A percentile compares a stretch with the other conserved stretches of the same genome.
Conservation (phyloP, 345 rosid species). For the Brassica cretica region DNA sequence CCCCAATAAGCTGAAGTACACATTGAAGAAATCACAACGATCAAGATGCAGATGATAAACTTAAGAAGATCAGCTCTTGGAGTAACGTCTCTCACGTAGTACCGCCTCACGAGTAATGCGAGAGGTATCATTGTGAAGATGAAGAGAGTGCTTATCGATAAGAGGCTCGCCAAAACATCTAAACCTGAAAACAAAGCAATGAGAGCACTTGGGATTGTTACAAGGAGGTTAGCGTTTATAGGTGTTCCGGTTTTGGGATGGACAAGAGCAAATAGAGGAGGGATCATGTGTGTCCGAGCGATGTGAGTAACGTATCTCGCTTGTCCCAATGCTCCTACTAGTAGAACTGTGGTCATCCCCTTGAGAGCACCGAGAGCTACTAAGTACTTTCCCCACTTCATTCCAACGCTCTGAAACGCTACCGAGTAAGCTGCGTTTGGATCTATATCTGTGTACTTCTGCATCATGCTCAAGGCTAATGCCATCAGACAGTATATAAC, state of each 20-base stretch:
- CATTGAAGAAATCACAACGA: conserved; percentile 49
- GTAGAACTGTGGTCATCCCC: conserved; percentile 66
- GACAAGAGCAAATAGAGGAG: conserved; percentile 54
- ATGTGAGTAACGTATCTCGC: conserved; percentile 70
- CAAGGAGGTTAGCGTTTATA: conserved; percentile 51
- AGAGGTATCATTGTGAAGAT: conserved; percentile 58
- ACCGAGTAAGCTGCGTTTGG: conserved; percentile 58
- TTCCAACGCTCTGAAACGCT: conserved; percentile 56
- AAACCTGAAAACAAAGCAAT: conserved; percentile 60
- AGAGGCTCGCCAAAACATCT: conserved; percentile 54
- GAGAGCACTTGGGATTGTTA: conserved; percentile 48
- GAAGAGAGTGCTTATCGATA: conserved; percentile 60
- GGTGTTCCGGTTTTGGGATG: conserved; percentile 60
- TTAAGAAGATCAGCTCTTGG: conserved; percentile 37
- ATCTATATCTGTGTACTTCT: conserved; percentile 49
- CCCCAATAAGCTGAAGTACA: conserved; percentile 52
- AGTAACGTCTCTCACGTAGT: conserved; percentile 52
- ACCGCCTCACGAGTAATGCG: conserved; percentile 60
- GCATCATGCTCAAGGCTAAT: conserved; percentile 51
- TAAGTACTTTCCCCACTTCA: conserved; percentile 64
- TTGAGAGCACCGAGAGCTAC: conserved; percentile 68
- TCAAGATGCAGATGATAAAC: conserved; percentile 40
- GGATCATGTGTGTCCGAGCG: conserved; percentile 67
- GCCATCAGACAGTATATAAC: conserved; percentile 52
- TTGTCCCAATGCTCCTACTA: conserved; percentile 56